These are phyloP conservation scores for Cutaneotrichosporon cutaneum DNA, from an alignment of 1,284 basidiomycete species.

Conservation along the genomic window DNA sequence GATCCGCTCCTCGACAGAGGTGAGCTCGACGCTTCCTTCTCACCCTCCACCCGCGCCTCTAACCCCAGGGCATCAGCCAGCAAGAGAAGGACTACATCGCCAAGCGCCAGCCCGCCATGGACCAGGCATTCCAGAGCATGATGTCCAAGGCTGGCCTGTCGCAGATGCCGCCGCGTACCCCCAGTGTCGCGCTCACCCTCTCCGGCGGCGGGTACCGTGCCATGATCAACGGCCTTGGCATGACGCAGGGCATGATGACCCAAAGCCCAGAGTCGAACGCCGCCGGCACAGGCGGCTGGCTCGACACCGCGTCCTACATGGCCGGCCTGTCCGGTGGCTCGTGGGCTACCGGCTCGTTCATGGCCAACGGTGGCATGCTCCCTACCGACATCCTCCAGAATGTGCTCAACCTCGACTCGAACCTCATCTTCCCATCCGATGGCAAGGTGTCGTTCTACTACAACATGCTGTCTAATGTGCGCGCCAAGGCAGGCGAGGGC, in stretches of 20 bases:
- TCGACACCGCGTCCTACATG: conserved; percentile 49
- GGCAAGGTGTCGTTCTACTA: conserved; percentile 60
- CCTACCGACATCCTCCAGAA: conserved; percentile 44
- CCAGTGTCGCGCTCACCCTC: conserved; percentile 52
- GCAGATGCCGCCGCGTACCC: conserved; percentile 42
- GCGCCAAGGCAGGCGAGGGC: conserved; percentile 42
- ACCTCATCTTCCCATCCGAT: conserved; percentile 70
- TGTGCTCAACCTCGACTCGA: conserved; percentile 54
- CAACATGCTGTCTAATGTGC: conserved; percentile 42
- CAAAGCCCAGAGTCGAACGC: conserved; percentile 11
- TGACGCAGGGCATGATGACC: conserved; percentile 20
- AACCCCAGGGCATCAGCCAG: conserved; percentile 31
- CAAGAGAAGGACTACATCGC: conserved; percentile 41
- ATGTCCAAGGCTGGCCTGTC: conserved; percentile 32
- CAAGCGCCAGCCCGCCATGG: conserved; percentile 29
- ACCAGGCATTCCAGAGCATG: conserved; percentile 35
- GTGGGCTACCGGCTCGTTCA: conserved; percentile 49
- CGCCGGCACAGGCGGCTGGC: conserved; percentile 42
- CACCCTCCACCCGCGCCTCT: neutral
- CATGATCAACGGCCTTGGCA: conserved; percentile 48
- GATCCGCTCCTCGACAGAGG: conserved; percentile 42
- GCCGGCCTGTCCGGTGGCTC: conserved; percentile 50
- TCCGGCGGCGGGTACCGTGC: conserved; percentile 56
- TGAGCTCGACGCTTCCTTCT: conserved; percentile 30
- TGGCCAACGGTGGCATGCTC: conserved; percentile 43